Evolutionary conservation across 2,329 filamentous ascomycete genomes (phyloP).

Genomic region (Penicillium capsulatum): DNA sequence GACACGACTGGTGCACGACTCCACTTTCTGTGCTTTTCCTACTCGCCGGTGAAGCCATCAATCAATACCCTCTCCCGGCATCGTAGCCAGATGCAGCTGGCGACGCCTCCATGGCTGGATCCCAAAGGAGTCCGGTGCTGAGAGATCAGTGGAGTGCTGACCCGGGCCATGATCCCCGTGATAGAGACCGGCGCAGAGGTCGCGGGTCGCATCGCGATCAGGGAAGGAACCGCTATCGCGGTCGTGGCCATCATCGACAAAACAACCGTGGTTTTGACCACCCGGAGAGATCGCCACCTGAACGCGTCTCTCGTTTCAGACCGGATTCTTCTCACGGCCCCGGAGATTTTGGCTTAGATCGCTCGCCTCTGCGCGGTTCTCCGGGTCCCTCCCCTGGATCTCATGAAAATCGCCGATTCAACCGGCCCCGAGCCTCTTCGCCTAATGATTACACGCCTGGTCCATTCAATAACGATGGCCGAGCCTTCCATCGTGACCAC

Average conservation of each 20-base stretch:
- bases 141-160: conserved; percentile 50
- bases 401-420: conserved; percentile 20
- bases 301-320: conserved; percentile 31
- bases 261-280: conserved; percentile 38
- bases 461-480: conserved; percentile 20
- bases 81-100: conserved; percentile 41
- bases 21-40: conserved; percentile 17
- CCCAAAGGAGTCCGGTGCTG: conserved; percentile 48
- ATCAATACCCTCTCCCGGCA: conserved; percentile 4
- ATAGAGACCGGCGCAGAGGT: conserved; percentile 38
- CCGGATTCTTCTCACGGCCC: conserved; percentile 29
- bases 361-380: conserved; percentile 25
- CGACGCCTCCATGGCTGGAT: conserved; percentile 47
- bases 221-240: conserved; percentile 41
- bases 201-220: conserved; percentile 39
- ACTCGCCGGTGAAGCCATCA: conserved; percentile 9
- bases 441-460: conserved; percentile 18
- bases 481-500: conserved; percentile 26
- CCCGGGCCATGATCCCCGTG: conserved; percentile 39
- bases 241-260: conserved; percentile 22
- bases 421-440: conserved; percentile 22
- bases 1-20: conserved; percentile 20
- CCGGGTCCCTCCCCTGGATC: conserved; percentile 23
- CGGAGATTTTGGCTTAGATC: conserved; percentile 29
- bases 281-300: conserved; percentile 37